phyloP scores from a whole-genome alignment of 2,329 filamentous ascomycete genomes.

The Microcyclosporella mali region DNA sequence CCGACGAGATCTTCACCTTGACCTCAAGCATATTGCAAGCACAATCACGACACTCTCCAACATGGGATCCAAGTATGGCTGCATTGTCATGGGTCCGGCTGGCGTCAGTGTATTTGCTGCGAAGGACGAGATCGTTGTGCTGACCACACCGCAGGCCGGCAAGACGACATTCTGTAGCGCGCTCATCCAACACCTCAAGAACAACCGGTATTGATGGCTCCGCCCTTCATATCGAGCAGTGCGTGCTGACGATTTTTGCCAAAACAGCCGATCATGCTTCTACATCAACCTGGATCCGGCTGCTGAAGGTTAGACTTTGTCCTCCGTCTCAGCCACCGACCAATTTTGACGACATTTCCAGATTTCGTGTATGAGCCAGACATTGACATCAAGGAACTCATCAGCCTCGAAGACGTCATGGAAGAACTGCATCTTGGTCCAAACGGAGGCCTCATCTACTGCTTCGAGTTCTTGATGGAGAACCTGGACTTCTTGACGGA shows the following conservation, averaged over 20 bases:
- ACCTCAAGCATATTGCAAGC: background rate
- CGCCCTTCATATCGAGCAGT: too few relatives aligned
- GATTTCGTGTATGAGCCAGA: slow-evolving; percentile 86
- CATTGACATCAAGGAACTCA: slow-evolving; percentile 91
- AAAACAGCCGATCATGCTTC: slow-evolving; percentile 73
- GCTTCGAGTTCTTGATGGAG: slow-evolving; percentile 91
- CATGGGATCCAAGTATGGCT: slow-evolving; percentile 66
- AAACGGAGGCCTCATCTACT: slow-evolving; percentile 91
- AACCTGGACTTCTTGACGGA: slow-evolving; percentile 90
- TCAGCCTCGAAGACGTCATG: slow-evolving; percentile 92
- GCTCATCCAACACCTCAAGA: slow-evolving; percentile 85
- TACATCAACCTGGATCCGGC: slow-evolving; percentile 98
- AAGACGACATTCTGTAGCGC: slow-evolving; percentile 95
- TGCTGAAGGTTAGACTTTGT: slow-evolving; percentile 57
- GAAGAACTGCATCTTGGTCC: slow-evolving; percentile 86
- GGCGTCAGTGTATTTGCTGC: slow-evolving; percentile 44
- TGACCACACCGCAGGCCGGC: slow-evolving; percentile 50
- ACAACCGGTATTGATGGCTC: slow-evolving; percentile 54
- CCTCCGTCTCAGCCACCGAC: too few relatives aligned
- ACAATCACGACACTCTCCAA: background rate
- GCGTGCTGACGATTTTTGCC: background rate
- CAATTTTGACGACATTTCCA: too few relatives aligned
- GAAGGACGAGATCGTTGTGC: too few relatives aligned
- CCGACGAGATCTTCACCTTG: too few relatives aligned
- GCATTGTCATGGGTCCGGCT: slow-evolving; percentile 92